Evolutionary conservation across 345 rosid species (phyloP).

Genomic region (Lepidium africanum): DNA sequence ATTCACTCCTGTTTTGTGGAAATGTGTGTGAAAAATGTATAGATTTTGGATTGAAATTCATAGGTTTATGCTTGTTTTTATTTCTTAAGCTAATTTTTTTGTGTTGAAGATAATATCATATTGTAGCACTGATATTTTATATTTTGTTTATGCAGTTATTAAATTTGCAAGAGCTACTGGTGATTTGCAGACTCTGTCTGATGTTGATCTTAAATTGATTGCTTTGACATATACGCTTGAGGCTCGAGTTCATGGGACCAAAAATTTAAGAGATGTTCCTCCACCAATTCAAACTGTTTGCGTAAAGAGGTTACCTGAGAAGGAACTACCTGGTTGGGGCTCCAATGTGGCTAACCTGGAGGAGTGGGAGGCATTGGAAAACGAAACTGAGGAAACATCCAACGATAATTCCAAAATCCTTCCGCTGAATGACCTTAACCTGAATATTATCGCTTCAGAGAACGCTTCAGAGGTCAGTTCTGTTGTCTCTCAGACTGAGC

Average conservation of each 20-base stretch:
- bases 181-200: conserved; percentile 82
- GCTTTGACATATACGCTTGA: conserved; percentile 80
- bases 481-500: conserved; percentile 36
- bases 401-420: conserved; percentile 57
- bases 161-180: conserved; percentile 89
- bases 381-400: conserved; percentile 38
- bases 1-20: neutral
- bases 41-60: neutral
- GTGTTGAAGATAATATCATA: neutral
- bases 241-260: conserved; percentile 74
- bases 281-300: conserved; percentile 69
- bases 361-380: conserved; percentile 89
- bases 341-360: conserved; percentile 79
- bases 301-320: conserved; percentile 78
- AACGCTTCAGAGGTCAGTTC: conserved; percentile 38
- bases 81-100: neutral
- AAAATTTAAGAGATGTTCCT: conserved; percentile 64
- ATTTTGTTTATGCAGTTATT: conserved; percentile 33
- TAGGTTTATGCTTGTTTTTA: neutral
- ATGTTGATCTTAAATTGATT: conserved; percentile 76
- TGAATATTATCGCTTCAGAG: conserved; percentile 39
- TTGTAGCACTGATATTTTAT: neutral
- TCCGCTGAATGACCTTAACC: conserved; percentile 66
- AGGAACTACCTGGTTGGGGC: conserved; percentile 95
- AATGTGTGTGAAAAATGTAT: neutral